phyloP scores from a whole-genome alignment of 768 basidiomycete genomes.

The Phanerodontia chrysosporium region DNA sequence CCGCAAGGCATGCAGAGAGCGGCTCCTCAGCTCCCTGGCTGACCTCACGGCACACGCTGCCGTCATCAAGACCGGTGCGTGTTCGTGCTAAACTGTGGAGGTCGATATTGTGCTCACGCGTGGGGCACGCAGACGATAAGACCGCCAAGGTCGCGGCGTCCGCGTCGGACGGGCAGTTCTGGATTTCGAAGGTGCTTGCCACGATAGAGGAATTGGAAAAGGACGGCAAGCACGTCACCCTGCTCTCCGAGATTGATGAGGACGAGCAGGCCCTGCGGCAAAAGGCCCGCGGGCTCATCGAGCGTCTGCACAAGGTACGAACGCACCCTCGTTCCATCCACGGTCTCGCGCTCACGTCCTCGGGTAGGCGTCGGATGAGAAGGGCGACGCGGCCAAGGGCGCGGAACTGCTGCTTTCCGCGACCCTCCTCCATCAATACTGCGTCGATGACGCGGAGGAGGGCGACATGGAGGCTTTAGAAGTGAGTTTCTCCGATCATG shows the following conservation, averaged over 20 bases:
- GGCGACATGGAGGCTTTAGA: conserved; percentile 55
- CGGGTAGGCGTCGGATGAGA: conserved; percentile 33
- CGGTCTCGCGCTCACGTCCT: neutral
- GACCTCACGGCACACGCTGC: conserved; percentile 62
- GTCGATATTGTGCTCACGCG: neutral
- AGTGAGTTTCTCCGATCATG: conserved; percentile 32
- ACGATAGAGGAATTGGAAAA: conserved; percentile 54
- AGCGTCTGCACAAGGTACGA: conserved; percentile 43
- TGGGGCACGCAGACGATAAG: conserved; percentile 39
- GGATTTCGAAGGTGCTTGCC: conserved; percentile 65
- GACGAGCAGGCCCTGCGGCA: conserved; percentile 45
- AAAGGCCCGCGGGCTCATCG: conserved; percentile 40
- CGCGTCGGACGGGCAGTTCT: conserved; percentile 72
- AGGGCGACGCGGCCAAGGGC: conserved; percentile 59
- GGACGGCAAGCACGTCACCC: conserved; percentile 64
- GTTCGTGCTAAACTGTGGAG: neutral
- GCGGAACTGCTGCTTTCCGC: conserved; percentile 68
- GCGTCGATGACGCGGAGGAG: conserved; percentile 51
- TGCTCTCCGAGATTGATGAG: conserved; percentile 49
- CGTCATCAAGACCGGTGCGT: conserved; percentile 48
- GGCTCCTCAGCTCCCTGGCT: conserved; percentile 69
- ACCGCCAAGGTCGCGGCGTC: conserved; percentile 52
- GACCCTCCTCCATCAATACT: conserved; percentile 68
- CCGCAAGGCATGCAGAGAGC: conserved; percentile 61
- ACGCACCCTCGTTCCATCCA: conserved; percentile 3